Base-by-base conservation (phyloP, 352 stramenopile species). In the Globisporangium uncinulatum region DNA sequence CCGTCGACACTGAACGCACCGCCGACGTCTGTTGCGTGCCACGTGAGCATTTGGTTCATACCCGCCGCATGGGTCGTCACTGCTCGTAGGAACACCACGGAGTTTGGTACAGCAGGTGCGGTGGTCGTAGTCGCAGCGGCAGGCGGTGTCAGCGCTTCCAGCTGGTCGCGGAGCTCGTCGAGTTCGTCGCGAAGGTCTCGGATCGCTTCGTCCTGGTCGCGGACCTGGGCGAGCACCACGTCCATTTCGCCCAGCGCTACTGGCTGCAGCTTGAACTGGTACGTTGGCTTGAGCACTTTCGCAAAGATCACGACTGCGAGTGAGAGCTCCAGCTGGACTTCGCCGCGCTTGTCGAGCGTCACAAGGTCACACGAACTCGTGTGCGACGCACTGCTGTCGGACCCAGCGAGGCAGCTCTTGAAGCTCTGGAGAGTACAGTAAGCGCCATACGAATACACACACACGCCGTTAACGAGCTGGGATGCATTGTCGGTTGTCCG, bases 191-290 rank as follows among this genome's bases (percentile, higher is more conserved):
- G 55, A 36, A 61, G 32, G 19, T 43, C 32, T n/a, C 20, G 44
- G 13, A 61, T 54, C 29, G 54, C 55, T 37, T 61, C 55, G 21
- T 50, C 55, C 24, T 50, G 55, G 46, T 61, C 55, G 6, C 46
- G 20, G 21, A 60, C 21, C 44, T 54, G 44, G 44, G 54, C 45
- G 6, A 36, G 53, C 20, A 60, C 9, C 15, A 60, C 20, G 32
- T 60, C 54, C 45, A 60, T 54, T 19, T 60, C 54, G 36, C 54
- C 54, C 54, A 60, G 15, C 29, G 36, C n/a, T 21, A 60, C 54
- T 6, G 45, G 19, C 6, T 49, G 34, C 15, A 60, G 45, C 46
- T 39, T 19, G 24, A 54, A 54, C 4, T 29, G 21, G 54, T 60
- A 60, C 34, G 54, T 54, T 19, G 54, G 45, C 34, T 20, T 47